These are phyloP conservation scores for Cladophialophora immunda DNA, from an alignment of 2,329 filamentous ascomycete species.

Conservation along the genomic window DNA sequence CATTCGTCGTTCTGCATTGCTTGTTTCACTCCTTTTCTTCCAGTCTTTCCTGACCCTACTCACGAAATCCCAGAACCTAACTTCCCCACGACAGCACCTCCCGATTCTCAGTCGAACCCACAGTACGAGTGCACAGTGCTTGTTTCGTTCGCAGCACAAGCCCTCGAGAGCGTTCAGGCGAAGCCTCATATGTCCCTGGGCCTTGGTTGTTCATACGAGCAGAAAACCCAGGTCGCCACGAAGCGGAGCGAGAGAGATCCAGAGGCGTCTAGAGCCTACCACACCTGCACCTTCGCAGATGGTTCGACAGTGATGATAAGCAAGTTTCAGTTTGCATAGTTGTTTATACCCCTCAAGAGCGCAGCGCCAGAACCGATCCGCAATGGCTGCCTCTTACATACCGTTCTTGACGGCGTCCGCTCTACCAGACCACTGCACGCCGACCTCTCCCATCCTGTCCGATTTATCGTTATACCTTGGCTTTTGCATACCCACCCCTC, in stretches of 20 bases:
- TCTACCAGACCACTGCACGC: constrained; percentile 68
- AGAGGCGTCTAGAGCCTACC: not conserved
- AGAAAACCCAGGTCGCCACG: not conserved
- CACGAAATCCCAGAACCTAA: not conserved
- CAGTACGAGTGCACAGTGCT: not conserved
- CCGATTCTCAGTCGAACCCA: not conserved
- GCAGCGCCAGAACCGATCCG: not conserved
- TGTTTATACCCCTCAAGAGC: not conserved
- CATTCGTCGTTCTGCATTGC: constrained; percentile 15
- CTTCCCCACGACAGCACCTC: not conserved
- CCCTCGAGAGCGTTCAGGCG: not conserved
- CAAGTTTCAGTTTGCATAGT: not conserved
- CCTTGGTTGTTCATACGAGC: not conserved
- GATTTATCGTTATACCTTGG: constrained; percentile 67
- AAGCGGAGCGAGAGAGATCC: not conserved
- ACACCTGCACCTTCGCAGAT: not conserved
- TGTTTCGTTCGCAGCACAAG: not conserved
- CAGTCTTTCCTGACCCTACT: constrained; percentile 9
- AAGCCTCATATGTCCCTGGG: not conserved
- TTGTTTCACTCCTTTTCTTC: constrained; percentile 11
- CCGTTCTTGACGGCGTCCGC: constrained; percentile 31
- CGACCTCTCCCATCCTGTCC: constrained; percentile 65
- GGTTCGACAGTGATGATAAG: constrained; percentile 25
- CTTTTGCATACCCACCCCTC: constrained; percentile 69
- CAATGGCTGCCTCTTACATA: constrained; percentile 25